Conservation (phyloP, 441 rosid genomes). For the Jatropha multifida region DNA sequence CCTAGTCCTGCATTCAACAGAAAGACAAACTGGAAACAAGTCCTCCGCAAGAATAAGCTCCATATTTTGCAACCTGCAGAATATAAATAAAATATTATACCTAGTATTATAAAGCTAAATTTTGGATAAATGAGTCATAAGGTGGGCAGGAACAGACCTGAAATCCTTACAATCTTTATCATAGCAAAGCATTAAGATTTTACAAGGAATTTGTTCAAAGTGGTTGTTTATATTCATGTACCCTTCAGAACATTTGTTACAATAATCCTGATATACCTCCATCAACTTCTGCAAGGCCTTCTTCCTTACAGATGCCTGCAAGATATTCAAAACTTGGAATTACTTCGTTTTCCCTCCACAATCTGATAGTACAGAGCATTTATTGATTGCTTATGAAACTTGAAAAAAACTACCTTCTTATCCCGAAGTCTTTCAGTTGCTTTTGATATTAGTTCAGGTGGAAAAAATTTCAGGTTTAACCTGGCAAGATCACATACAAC, state of each 20-base stretch:
- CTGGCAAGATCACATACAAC: conserved; percentile 80
- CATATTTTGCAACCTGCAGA: conserved; percentile 71
- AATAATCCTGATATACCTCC: conserved; percentile 81
- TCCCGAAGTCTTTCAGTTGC: conserved; percentile 86
- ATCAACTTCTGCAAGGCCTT: conserved; percentile 74
- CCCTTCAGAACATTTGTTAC: conserved; percentile 73
- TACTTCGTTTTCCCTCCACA: background rate
- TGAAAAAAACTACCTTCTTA: conserved; percentile 67
- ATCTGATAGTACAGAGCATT: background rate
- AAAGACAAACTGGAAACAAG: conserved; percentile 69
- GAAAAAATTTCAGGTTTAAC: conserved; percentile 50
- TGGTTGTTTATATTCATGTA: conserved; percentile 48
- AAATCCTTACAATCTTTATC: conserved; percentile 83
- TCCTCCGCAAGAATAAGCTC: conserved; percentile 76
- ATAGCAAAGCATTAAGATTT: conserved; percentile 74
- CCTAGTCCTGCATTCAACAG: conserved; percentile 66
- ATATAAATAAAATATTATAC: conserved; percentile 25
- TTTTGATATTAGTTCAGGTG: conserved; percentile 58
- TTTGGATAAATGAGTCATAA: conserved; percentile 13
- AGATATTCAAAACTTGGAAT: conserved; percentile 2
- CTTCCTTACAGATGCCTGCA: conserved; percentile 81
- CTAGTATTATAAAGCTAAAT: background rate
- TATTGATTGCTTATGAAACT: background rate
- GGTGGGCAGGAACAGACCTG: conserved; percentile 48
- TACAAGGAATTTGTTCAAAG: conserved; percentile 88